Percentiles rank a stretch among this genome's conserved stretches.
Evolutionary conservation across 768 basidiomycete species (phyloP).

Genomic region (Phanerodontia chrysosporium): DNA sequence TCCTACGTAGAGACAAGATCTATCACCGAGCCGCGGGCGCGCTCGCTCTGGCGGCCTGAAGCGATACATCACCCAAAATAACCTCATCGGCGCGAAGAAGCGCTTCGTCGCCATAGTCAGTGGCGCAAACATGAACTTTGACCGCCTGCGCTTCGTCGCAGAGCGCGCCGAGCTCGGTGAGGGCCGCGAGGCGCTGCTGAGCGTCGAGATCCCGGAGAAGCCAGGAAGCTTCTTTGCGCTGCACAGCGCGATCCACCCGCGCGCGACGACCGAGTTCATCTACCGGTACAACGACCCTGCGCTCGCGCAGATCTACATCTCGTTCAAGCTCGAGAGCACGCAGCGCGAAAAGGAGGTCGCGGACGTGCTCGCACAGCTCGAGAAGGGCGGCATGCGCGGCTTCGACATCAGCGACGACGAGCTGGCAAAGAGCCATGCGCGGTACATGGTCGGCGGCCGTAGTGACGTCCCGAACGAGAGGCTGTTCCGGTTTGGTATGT

Average conservation of each 20-base stretch:
- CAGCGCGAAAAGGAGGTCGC: conserved; percentile 56
- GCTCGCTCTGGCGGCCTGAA: conserved; percentile 86
- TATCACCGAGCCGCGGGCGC: conserved; percentile 97
- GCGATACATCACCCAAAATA: conserved; percentile 75
- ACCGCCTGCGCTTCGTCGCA: conserved; percentile 93
- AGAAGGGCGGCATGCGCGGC: conserved; percentile 70
- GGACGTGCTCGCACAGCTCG: conserved; percentile 59
- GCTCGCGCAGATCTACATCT: conserved; percentile 83
- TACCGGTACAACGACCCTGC: conserved; percentile 81
- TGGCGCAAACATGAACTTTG: conserved; percentile 99
- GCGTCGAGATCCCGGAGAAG: conserved; percentile 90
- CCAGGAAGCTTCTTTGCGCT: conserved; percentile 92
- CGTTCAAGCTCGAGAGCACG: conserved; percentile 75
- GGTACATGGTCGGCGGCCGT: conserved; percentile 93
- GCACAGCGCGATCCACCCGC: conserved; percentile 84
- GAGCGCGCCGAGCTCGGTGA: conserved; percentile 98
- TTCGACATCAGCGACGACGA: conserved; percentile 93
- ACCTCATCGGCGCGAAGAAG: conserved; percentile 78
- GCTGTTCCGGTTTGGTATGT: conserved; percentile 87
- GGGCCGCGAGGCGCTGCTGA: conserved; percentile 87
- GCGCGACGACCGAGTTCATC: conserved; percentile 91
- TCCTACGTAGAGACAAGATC: conserved; percentile 77
- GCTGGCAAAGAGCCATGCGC: conserved; percentile 88
- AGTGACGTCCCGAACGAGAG: conserved; percentile 77
- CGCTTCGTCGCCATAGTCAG: conserved; percentile 89